These are phyloP conservation scores for Colletotrichum phormii DNA, from an alignment of 2,329 filamentous ascomycete genomes.

Conservation along the genomic window DNA sequence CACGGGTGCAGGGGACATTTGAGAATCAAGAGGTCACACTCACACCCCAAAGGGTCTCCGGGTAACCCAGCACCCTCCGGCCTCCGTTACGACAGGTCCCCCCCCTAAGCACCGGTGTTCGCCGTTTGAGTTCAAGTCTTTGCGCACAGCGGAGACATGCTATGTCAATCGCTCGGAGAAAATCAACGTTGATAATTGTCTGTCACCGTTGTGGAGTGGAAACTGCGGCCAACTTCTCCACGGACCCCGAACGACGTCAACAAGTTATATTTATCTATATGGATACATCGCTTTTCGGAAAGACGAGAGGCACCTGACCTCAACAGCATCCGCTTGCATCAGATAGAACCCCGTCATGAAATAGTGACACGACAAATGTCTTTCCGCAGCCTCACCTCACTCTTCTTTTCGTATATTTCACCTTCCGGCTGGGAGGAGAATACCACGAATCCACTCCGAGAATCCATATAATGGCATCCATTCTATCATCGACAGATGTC, in stretches of 20 bases:
- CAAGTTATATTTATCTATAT: background rate
- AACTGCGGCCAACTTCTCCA: constrained; percentile 6
- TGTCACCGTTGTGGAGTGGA: background rate
- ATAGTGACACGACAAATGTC: background rate
- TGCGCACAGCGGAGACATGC: constrained; percentile 19
- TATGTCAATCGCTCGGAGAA: constrained; percentile 21
- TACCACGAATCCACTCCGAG: background rate
- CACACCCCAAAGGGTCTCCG: background rate
- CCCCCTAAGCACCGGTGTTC: background rate
- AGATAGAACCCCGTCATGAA: background rate
- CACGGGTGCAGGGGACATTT: constrained; percentile 20
- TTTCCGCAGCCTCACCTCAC: background rate
- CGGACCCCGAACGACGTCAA: background rate
- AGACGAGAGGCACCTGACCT: background rate
- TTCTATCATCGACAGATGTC: background rate
- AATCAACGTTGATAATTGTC: constrained; percentile 14
- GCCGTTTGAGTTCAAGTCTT: constrained; percentile 5
- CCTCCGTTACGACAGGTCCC: background rate
- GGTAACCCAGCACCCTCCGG: constrained; percentile 4
- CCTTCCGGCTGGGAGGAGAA: background rate
- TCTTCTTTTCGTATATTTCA: background rate
- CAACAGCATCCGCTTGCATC: too few relatives aligned
- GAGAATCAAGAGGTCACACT: background rate
- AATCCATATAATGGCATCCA: background rate
- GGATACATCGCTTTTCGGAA: background rate